Conservation (phyloP, 768 basidiomycete species). For the Chalciporus pseudorubinellus region DNA sequence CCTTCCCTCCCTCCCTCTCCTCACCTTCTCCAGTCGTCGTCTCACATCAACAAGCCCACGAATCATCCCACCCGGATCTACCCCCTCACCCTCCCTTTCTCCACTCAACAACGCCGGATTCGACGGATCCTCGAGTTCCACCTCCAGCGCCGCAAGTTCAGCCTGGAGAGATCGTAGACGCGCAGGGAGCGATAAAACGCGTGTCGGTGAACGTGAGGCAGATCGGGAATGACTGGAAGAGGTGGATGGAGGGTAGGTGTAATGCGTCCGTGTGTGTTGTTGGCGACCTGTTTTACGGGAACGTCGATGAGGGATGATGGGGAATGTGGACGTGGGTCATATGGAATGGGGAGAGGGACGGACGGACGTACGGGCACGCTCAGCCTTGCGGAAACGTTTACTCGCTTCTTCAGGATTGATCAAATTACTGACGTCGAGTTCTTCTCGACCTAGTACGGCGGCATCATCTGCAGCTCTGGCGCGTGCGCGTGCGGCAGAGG, state of each 20-base stretch:
- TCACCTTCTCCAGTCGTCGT: conserved; percentile 63
- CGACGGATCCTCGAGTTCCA: conserved; percentile 77
- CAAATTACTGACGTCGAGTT: conserved; percentile 65
- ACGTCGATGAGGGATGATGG: background rate
- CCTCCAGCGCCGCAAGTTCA: conserved; percentile 79
- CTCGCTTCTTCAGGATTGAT: conserved; percentile 67
- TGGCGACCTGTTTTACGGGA: conserved; percentile 46
- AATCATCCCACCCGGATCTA: conserved; percentile 74
- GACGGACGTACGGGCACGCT: conserved; percentile 55
- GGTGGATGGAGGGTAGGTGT: conserved; percentile 68
- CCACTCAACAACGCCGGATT: conserved; percentile 64
- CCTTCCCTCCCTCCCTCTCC: conserved; percentile 64
- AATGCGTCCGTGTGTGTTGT: conserved; percentile 46
- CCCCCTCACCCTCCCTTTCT: conserved; percentile 47
- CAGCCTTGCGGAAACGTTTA: conserved; percentile 69
- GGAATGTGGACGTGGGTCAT: background rate
- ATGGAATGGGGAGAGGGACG: background rate
- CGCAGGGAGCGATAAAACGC: conserved; percentile 47
- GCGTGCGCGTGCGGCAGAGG: conserved; percentile 38
- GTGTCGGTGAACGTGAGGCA: conserved; percentile 34
- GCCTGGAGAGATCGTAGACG: conserved; percentile 66
- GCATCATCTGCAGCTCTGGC: conserved; percentile 34
- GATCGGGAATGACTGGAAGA: conserved; percentile 46
- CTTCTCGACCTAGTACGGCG: conserved; percentile 46
- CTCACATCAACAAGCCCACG: conserved; percentile 76